A percentile compares a stretch with the other conserved stretches of the same genome.
These are phyloP conservation scores for Pistacia integerrima DNA, from an alignment of 345 rosid genomes.

Conservation along the genomic window DNA sequence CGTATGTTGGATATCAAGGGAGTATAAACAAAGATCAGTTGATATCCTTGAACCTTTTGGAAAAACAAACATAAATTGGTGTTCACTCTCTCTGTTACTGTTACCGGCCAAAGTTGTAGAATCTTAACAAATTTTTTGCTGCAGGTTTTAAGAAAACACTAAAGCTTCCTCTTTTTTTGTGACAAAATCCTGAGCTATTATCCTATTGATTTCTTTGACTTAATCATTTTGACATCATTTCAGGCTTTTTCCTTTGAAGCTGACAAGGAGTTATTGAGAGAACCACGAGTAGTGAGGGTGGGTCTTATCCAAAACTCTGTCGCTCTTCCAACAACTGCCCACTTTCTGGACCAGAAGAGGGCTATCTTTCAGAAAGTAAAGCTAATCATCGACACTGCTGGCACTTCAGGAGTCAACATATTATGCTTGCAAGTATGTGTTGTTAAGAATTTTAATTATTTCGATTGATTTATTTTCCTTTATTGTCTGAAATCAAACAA, in stretches of 20 bases:
- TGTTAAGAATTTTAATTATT: background rate
- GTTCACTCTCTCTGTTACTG: background rate
- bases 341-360: slow-evolving; percentile 63
- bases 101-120: background rate
- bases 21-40: background rate
- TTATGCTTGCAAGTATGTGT: slow-evolving; percentile 74
- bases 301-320: slow-evolving; percentile 90
- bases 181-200: background rate
- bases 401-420: slow-evolving; percentile 86
- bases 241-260: slow-evolving; percentile 78
- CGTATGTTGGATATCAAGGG: background rate
- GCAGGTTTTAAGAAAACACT: background rate
- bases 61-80: background rate
- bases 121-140: background rate
- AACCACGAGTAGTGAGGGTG: slow-evolving; percentile 77
- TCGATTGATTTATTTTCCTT: background rate
- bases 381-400: slow-evolving; percentile 84
- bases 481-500: background rate
- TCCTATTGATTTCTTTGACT: slow-evolving; percentile 6
- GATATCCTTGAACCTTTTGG: background rate
- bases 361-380: slow-evolving; percentile 70
- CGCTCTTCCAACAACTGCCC: slow-evolving; percentile 78
- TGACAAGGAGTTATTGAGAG: slow-evolving; percentile 72
- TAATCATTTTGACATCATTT: slow-evolving; percentile 12
- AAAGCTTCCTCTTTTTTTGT: background rate